Percentiles rank a stretch among this genome's conserved stretches.
Conservation (phyloP, 257 asterid genomes). For the Penstemon eatonii region DNA sequence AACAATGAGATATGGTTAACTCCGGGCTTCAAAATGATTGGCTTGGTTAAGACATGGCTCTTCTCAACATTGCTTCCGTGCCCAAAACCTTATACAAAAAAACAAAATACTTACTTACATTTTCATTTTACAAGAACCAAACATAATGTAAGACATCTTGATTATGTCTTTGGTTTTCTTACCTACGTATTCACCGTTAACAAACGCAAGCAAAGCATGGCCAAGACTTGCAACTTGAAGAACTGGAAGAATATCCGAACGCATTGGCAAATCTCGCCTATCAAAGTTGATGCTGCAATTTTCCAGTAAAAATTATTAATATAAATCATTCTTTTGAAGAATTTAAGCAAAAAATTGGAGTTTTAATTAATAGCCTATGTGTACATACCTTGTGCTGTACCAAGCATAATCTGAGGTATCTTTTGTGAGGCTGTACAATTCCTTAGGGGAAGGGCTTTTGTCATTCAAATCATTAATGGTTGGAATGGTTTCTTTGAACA, state of each 20-base stretch:
- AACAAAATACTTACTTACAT: not conserved
- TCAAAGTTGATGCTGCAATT: conserved; percentile 50
- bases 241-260: conserved; percentile 61
- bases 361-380: too few species aligned
- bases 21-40: conserved; percentile 54
- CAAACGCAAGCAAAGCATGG: conserved; percentile 74
- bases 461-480: conserved; percentile 33
- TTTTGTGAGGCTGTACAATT: conserved; percentile 55
- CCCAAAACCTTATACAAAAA: conserved; percentile 49
- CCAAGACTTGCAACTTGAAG: conserved; percentile 82
- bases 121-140: not conserved
- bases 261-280: conserved; percentile 71
- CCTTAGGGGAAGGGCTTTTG: conserved; percentile 52
- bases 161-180: conserved; percentile 1
- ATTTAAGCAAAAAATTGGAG: not conserved
- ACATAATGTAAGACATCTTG: too few species aligned
- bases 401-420: conserved; percentile 90
- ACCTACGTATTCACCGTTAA: conserved; percentile 77
- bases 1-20: conserved; percentile 57
- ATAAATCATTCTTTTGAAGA: not conserved
- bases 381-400: conserved; percentile 76
- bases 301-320: not conserved
- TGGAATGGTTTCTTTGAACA: conserved; percentile 59
- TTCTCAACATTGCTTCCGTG: conserved; percentile 88
- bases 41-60: conserved; percentile 59